Evolutionary conservation across 441 rosid genomes (phyloP), one percentile per base, ranked within the genome.

Genomic region (Croton laevigatus): DNA sequence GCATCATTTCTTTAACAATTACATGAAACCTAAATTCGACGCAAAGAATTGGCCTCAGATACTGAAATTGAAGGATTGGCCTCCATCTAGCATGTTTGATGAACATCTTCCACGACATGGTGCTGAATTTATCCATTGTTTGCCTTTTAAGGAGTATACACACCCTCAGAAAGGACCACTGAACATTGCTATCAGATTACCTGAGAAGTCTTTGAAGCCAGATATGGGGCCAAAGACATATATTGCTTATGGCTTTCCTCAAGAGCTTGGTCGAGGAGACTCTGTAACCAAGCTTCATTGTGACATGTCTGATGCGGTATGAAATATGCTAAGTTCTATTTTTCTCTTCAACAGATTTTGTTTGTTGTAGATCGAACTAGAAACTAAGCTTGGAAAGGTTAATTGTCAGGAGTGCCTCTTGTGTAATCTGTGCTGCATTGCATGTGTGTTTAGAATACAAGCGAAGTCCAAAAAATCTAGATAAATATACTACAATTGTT

Each of bases 191-290:
- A 62, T 69, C 53, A 89, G 85, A 78, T 76, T 92, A 79, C 98
- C 98, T 0, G 0, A 64, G 0, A 0, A 66, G 0, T 86, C 81
- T 65, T 59, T 94, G 76, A 89, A 83, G 83, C 99, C 98, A 7
- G 98, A 94, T 80, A 69, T 94, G 90, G 99, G 98, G 59, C 99
- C 99, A 16, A 94, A 94, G 83, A 86, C 94, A 0, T 94, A 92
- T 65, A 84, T 94, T 73, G 99, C 96, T 38, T 92, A 88, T 80
- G 98, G 98, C 58, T 72, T 81, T 75, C 74, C 73, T 59, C 76
- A 88, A 79, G 99, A 92, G 79, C 83, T 84, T 73, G 98, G 98
- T 40, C 98, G 96, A 71, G 99, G 96, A 64, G 97, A 94, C 77
- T 90, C 99, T 69, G 93, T 91, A 34, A 94, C 97, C 36, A 92